These are phyloP conservation scores for Diplocarpon rosae DNA, from an alignment of 2,329 filamentous ascomycete genomes.

Conservation along the genomic window DNA sequence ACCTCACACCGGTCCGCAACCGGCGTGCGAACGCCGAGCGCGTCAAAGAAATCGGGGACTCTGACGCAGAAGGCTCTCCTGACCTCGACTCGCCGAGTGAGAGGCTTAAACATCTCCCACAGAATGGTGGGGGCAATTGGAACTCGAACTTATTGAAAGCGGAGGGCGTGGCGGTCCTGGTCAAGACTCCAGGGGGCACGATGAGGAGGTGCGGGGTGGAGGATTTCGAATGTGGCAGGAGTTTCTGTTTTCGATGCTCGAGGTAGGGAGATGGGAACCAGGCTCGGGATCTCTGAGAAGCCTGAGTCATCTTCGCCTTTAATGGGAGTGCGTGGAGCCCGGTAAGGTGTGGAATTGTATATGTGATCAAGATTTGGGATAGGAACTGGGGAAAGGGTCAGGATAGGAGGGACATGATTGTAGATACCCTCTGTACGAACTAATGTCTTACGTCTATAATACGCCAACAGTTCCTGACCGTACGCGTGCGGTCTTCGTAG, in stretches of 20 bases:
- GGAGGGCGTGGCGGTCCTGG: constrained; percentile 10
- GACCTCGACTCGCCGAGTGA: not conserved
- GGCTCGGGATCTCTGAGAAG: no score
- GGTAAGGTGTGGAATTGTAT: no score
- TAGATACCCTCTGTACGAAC: no score
- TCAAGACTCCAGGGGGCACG: constrained; percentile 40
- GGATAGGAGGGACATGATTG: no score
- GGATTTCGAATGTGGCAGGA: constrained; percentile 43
- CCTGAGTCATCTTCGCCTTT: no score
- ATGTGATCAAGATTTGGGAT: no score
- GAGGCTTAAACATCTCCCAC: not conserved
- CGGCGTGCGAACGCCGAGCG: not conserved
- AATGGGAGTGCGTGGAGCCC: no score
- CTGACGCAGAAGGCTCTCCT: constrained; percentile 8
- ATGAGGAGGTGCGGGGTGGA: constrained; percentile 41
- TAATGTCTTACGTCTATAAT: no score
- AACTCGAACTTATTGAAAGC: constrained; percentile 3
- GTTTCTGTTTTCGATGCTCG: constrained; percentile 48
- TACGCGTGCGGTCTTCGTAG: no score
- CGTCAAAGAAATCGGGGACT: constrained; percentile 11
- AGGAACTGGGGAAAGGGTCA: no score
- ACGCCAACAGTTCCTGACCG: no score
- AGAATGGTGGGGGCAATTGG: constrained; percentile 6
- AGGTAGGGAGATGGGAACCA: no score
- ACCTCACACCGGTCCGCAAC: constrained; percentile 17